A percentile compares a stretch with the other conserved stretches of the same genome.
These are phyloP conservation scores for Cucurbita argyrosperma DNA, from an alignment of 306 rosid genomes.

Conservation along the genomic window DNA sequence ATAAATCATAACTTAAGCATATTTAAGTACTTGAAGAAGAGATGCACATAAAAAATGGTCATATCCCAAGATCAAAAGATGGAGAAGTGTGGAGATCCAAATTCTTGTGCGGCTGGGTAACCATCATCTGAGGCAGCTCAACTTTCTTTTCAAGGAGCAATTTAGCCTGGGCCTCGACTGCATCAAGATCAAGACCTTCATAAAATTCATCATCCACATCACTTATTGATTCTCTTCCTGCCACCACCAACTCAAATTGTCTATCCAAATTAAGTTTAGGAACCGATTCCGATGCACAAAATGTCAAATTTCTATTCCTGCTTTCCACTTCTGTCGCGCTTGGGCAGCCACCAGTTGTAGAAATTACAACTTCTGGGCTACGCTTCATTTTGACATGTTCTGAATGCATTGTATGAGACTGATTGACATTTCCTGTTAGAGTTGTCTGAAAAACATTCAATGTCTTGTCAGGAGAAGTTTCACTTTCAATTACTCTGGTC, in stretches of 20 bases:
- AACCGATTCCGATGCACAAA: conserved; percentile 27
- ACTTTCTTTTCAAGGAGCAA: conserved; percentile 47
- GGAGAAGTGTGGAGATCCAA: conserved; percentile 29
- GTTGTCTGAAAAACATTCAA: conserved; percentile 21
- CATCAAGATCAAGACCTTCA: conserved; percentile 60
- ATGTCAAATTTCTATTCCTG: conserved; percentile 39
- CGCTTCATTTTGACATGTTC: conserved; percentile 17
- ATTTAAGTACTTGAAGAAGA: background rate
- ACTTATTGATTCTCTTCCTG: conserved; percentile 16
- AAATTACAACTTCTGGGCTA: conserved; percentile 24
- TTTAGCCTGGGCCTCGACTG: conserved; percentile 68
- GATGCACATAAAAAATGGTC: conserved; percentile 1
- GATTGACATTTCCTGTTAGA: conserved; percentile 13
- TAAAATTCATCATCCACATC: conserved; percentile 38
- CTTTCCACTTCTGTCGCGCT: conserved; percentile 18
- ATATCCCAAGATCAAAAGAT: conserved; percentile 82
- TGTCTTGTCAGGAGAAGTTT: conserved; percentile 26
- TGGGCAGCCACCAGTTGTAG: conserved; percentile 14
- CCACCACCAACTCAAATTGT: conserved; percentile 37
- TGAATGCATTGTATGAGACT: conserved; percentile 17
- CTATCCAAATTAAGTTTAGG: conserved; percentile 51
- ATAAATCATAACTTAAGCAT: background rate
- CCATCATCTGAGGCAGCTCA: conserved; percentile 13
- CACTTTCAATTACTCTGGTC: conserved; percentile 23
- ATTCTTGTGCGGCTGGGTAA: conserved; percentile 13